These are phyloP conservation scores for Phoenix roebelenii DNA, from an alignment of 176 grass and related monocot genomes.

Conservation along the genomic window DNA sequence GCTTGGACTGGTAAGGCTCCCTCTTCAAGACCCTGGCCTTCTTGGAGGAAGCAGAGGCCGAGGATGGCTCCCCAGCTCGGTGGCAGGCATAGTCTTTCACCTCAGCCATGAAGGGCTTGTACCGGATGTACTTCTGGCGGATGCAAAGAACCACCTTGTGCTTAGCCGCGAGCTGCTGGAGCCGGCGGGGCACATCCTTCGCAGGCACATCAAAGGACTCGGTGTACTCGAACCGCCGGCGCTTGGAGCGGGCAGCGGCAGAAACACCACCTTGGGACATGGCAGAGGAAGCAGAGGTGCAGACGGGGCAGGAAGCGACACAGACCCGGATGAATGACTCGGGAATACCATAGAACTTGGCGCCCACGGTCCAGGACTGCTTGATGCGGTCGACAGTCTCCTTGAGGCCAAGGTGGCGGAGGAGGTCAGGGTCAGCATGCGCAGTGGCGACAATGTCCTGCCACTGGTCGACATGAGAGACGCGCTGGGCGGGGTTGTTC, in stretches of 20 bases:
- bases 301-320: constrained; percentile 62
- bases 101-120: constrained; percentile 97
- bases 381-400: constrained; percentile 95
- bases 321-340: constrained; percentile 89
- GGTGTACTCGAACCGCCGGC: constrained; percentile 90
- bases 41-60: constrained; percentile 45
- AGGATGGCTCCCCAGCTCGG: constrained; percentile 74
- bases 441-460: constrained; percentile 61
- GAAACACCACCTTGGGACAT: constrained; percentile 9
- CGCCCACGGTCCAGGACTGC: constrained; percentile 88
- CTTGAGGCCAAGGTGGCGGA: constrained; percentile 86
- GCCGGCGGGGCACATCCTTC: constrained; percentile 61
- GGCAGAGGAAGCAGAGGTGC: constrained; percentile 51
- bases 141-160: constrained; percentile 98
- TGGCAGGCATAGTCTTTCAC: constrained; percentile 99
- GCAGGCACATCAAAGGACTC: constrained; percentile 88
- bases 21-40: constrained; percentile 71
- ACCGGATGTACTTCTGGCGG: constrained; percentile 96
- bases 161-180: constrained; percentile 90
- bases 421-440: constrained; percentile 73
- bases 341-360: constrained; percentile 96
- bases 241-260: constrained; percentile 41
- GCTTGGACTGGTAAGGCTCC: constrained; percentile 93
- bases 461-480: constrained; percentile 89
- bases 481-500: constrained; percentile 58